Evolutionary conservation across 2,329 filamentous ascomycete species (phyloP).

Genomic region (Aspergillus aculeatus): DNA sequence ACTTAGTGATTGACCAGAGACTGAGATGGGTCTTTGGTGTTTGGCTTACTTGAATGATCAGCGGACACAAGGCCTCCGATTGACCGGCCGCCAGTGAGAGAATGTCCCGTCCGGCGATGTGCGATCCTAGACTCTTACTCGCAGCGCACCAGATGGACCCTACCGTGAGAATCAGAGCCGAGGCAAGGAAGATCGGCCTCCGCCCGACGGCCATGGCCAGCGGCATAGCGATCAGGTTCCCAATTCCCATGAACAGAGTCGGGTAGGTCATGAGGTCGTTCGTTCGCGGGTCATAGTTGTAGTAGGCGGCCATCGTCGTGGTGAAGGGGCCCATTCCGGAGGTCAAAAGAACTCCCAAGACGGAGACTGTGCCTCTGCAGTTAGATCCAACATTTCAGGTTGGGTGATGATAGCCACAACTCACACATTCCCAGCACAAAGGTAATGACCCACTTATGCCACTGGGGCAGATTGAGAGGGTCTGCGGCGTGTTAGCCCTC

Average conservation of each 20-base stretch:
- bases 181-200: slow-evolving; percentile 9
- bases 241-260: slow-evolving; percentile 13
- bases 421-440: slow-evolving; percentile 1
- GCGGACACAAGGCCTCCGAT: slow-evolving; percentile 10
- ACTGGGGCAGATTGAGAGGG: slow-evolving; percentile 11
- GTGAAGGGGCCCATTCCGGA: slow-evolving; percentile 14
- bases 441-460: slow-evolving; percentile 11
- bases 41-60: slow-evolving; percentile 6
- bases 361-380: background rate
- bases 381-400: background rate
- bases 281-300: slow-evolving; percentile 1
- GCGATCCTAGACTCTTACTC: slow-evolving; percentile 5
- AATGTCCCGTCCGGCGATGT: slow-evolving; percentile 13
- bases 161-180: slow-evolving; percentile 10
- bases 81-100: slow-evolving; percentile 12
- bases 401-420: background rate
- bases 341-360: background rate
- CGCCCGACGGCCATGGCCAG: slow-evolving; percentile 8
- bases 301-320: slow-evolving; percentile 7
- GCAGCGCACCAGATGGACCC: slow-evolving; percentile 8
- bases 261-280: slow-evolving; percentile 15
- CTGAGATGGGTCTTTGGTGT: no score
- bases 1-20: background rate
- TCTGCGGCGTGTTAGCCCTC: slow-evolving; percentile 1
- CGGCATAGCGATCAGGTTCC: slow-evolving; percentile 14